phyloP scores from a whole-genome alignment of 202 grass and related monocot genomes.

The Panicum virgatum region DNA sequence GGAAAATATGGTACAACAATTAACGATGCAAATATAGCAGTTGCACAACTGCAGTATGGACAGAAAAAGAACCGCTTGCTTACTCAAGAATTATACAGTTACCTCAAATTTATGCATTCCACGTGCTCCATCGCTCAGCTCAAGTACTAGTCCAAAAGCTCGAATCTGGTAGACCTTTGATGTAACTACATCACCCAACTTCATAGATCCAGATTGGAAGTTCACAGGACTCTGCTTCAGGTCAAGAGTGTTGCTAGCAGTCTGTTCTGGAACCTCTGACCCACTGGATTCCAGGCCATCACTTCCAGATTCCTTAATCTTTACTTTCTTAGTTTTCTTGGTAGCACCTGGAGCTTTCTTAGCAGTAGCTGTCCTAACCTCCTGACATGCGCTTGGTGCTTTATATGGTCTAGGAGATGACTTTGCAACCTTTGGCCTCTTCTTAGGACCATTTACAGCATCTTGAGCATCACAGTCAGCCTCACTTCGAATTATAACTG shows the following conservation, averaged over 20 bases:
- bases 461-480: slow-evolving; percentile 76
- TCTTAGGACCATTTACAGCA: slow-evolving; percentile 45
- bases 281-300: slow-evolving; percentile 15
- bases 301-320: slow-evolving; percentile 27
- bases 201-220: slow-evolving; percentile 52
- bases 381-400: neutral
- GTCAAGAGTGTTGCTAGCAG: slow-evolving; percentile 28
- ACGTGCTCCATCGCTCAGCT: slow-evolving; percentile 70
- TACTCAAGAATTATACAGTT: slow-evolving; percentile 16
- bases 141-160: slow-evolving; percentile 84
- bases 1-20: neutral
- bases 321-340: slow-evolving; percentile 53
- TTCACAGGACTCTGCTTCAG: slow-evolving; percentile 10
- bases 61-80: neutral
- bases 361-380: slow-evolving; percentile 30
- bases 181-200: slow-evolving; percentile 71
- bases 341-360: slow-evolving; percentile 40
- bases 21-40: neutral
- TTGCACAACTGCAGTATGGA: neutral
- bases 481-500: slow-evolving; percentile 75
- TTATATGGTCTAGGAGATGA: slow-evolving; percentile 58
- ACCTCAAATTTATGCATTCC: slow-evolving; percentile 99
- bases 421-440: slow-evolving; percentile 50
- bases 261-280: slow-evolving; percentile 26
- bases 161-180: slow-evolving; percentile 86